phyloP scores from a whole-genome alignment of 176 grass and related monocot genomes.

The Secale cereale region DNA sequence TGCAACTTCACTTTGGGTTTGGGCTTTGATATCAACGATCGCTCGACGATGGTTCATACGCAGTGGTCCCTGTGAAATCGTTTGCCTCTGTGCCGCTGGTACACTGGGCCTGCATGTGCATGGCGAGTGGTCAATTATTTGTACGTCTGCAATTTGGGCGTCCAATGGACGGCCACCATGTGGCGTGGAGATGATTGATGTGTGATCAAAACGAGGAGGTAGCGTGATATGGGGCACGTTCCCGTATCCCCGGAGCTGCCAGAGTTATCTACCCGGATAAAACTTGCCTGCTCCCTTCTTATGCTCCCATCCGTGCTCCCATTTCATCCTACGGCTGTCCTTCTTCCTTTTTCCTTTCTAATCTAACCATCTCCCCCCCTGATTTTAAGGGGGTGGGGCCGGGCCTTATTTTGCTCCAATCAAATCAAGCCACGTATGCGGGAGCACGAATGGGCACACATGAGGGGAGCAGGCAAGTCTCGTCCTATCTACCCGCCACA shows the following conservation, averaged over 20 bases:
- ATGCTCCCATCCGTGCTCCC: no score
- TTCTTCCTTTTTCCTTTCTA: no score
- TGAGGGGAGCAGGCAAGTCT: no score
- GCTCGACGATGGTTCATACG: no score
- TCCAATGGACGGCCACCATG: neutral
- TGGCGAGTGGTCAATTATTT: conserved; percentile 8
- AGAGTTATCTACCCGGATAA: neutral
- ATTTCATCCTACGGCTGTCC: no score
- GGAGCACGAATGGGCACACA: no score
- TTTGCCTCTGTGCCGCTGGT: neutral
- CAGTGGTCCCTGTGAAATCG: conserved; percentile 12
- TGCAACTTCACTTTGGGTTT: neutral
- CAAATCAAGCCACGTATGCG: no score
- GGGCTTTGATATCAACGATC: neutral
- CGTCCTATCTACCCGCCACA: neutral
- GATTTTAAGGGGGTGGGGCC: no score
- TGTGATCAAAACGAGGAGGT: neutral
- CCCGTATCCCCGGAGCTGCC: conserved; percentile 34
- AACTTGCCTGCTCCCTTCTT: no score
- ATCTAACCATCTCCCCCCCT: no score
- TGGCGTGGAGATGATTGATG: neutral
- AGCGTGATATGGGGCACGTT: neutral
- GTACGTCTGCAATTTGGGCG: conserved; percentile 6
- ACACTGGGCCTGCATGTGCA: neutral
- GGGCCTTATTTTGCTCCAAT: no score